These are phyloP conservation scores for Diddensiella santjacobensis DNA, from an alignment of 805 yeast genomes.

Conservation along the genomic window DNA sequence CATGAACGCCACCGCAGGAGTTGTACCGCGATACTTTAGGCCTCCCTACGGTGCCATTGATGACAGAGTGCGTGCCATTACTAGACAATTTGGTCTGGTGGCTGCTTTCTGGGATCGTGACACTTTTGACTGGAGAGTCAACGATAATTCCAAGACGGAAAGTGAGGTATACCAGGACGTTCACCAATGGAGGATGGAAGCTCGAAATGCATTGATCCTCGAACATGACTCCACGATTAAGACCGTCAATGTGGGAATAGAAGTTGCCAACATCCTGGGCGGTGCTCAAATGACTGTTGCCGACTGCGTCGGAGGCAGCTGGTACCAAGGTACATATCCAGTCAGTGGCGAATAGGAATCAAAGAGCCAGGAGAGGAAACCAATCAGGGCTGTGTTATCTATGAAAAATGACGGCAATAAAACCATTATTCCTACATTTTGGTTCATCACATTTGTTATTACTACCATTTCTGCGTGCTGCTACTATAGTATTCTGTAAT, in stretches of 20 bases:
- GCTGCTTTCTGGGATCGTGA: constrained; percentile 90
- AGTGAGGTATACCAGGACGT: constrained; percentile 55
- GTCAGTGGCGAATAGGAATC: constrained; percentile 3
- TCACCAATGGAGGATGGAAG: constrained; percentile 44
- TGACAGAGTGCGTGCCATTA: constrained; percentile 74
- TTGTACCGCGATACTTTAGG: constrained; percentile 87
- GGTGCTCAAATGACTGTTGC: constrained; percentile 70
- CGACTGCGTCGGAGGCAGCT: constrained; percentile 61
- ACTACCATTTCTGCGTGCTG: not conserved
- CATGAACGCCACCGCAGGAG: constrained; percentile 88
- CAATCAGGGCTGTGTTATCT: not conserved
- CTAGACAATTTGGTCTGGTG: constrained; percentile 81
- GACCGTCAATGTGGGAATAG: constrained; percentile 68
- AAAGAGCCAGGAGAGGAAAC: not conserved
- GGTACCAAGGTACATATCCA: constrained; percentile 26
- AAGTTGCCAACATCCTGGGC: constrained; percentile 53
- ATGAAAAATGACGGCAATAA: not conserved
- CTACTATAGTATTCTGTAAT: not conserved
- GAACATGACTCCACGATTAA: constrained; percentile 76
- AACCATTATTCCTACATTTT: not conserved
- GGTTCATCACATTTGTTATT: not conserved
- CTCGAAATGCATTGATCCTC: constrained; percentile 58
- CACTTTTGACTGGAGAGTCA: constrained; percentile 84
- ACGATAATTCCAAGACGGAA: constrained; percentile 49
- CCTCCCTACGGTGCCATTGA: constrained; percentile 98